Percentiles rank a stretch among this genome's conserved stretches.
phyloP scores from a whole-genome alignment of 2,329 filamentous ascomycete genomes.

The Lachnellula cervina region DNA sequence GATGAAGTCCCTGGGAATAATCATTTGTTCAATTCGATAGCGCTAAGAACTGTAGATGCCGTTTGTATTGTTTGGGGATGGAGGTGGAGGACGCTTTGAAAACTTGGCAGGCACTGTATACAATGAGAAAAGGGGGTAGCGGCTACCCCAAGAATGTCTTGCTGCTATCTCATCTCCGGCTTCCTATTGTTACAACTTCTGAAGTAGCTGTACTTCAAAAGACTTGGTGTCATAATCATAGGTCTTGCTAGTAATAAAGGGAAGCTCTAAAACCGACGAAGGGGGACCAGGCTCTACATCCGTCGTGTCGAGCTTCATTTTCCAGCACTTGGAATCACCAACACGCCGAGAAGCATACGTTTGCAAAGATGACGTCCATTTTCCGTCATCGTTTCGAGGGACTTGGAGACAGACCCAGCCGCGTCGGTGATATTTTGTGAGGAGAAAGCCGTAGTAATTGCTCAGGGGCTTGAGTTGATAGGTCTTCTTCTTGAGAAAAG shows the following conservation, averaged over 20 bases:
- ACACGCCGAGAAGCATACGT: background rate
- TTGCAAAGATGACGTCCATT: background rate
- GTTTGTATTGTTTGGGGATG: no score
- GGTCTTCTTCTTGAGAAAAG: background rate
- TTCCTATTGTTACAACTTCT: no score
- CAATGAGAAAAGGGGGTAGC: no score
- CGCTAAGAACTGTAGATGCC: no score
- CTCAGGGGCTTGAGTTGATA: background rate
- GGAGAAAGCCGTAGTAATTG: background rate
- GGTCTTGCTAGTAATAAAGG: background rate
- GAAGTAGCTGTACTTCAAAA: no score
- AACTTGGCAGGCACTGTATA: no score
- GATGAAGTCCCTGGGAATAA: no score
- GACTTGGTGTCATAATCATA: no score
- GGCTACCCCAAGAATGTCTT: no score
- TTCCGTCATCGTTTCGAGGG: background rate
- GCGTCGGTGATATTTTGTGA: background rate
- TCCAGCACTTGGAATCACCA: background rate
- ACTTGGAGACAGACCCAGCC: background rate
- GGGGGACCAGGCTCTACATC: background rate
- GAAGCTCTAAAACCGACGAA: background rate
- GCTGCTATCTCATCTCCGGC: no score
- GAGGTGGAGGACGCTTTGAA: no score
- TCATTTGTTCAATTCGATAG: no score
- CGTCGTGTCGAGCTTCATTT: background rate